Base-by-base conservation (phyloP, 1,139 yeast genomes). In the Pichia sp. region DNA sequence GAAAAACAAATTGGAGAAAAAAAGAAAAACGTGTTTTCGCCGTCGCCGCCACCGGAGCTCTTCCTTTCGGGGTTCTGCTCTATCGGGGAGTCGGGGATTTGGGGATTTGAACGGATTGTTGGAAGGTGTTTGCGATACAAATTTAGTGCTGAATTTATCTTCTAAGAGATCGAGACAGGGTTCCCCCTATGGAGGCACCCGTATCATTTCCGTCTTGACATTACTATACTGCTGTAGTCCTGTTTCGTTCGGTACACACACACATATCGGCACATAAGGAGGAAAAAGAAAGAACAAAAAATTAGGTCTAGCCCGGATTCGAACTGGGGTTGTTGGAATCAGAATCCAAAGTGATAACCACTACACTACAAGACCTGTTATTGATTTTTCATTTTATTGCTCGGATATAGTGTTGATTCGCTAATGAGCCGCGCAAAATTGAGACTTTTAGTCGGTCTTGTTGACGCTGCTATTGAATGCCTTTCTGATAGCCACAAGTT, bases 251-350 rank as follows among this genome's bases (percentile, higher is more conserved):
- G 28, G 28, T 6, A 6, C 28, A 6, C 9, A 9, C 28, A 36
- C 16, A 45, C 18, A 44, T 8, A 2, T 7, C 6, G 6, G 3
- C 3, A 31, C 10, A 8, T 31, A n/a, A 10, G 13, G 36, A 34
- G 37, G 6, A 13, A 8, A 34, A 10, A 34, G n/a, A 34, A 34
- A 31, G 6, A 13, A 4, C 18, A 5, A 16, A 25, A 13, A 42
- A 26, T 25, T 13, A 64, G 67, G 66, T 64, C 66, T 60, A 60
- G 64, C 66, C 67, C 67, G 66, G 67, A 64, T 64, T 64, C 67
- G 67, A 64, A 64, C 67, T 63, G 67, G 66, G 66, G 67, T 64
- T 64, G 59, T 58, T 65, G 60, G 67, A 63, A 64, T 64, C 67
- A 64, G 67, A 63, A 64, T 63, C 67, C 60, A 64, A 63, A 58